Evolutionary conservation across 2,329 filamentous ascomycete genomes (phyloP), one percentile per base, ranked within the genome.

Genomic region (Talaromyces verruculosus): DNA sequence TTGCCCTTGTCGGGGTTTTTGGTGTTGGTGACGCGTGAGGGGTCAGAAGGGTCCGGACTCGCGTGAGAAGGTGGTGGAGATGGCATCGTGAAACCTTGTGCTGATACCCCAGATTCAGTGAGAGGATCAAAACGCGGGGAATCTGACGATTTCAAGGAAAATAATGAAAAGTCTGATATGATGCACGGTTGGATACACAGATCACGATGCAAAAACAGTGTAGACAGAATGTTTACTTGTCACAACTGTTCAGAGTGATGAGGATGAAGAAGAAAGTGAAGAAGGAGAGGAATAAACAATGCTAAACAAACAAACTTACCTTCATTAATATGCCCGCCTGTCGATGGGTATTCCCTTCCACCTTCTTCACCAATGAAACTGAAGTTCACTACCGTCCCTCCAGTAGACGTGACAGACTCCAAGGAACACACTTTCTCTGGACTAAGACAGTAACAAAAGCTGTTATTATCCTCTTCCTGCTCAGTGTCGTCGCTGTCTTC

Each of bases 371-470:
- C 37, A 37, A 13, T 28, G 45, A 57, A 33, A n/a, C 19, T 58
- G 41, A 47, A 47, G 62, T 39, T 25, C 28, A 58, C 51, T 25
- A 33, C 57, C 19, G 57, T 60, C 57, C 15, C 15, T 10, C 19
- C 51, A 30, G 39, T 37, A 37, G 51, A 58, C 10, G 62, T 47
- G 5, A 47, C 13, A 11, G 62, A 64, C 8, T 64, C 62, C 51
- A 58, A 8, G 8, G 62, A 64, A 35, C 39, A 30, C 28, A 58
- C 51, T 28, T 25, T 64, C 1, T 49, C 51, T 45, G 62, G 62
- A 37, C 39, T 61, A n/a, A 22, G 49, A 22, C 47, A 57, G 41
- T 47, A 61, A 19, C 2, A 65, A 22, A 61, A 62, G 33, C 47
- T 45, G 39, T 33, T n/a, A 30, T 37, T 30, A 19, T 30, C 25